These are phyloP conservation scores for Cladosporium sp. DNA, from an alignment of 2,329 filamentous ascomycete genomes.

Conservation along the genomic window DNA sequence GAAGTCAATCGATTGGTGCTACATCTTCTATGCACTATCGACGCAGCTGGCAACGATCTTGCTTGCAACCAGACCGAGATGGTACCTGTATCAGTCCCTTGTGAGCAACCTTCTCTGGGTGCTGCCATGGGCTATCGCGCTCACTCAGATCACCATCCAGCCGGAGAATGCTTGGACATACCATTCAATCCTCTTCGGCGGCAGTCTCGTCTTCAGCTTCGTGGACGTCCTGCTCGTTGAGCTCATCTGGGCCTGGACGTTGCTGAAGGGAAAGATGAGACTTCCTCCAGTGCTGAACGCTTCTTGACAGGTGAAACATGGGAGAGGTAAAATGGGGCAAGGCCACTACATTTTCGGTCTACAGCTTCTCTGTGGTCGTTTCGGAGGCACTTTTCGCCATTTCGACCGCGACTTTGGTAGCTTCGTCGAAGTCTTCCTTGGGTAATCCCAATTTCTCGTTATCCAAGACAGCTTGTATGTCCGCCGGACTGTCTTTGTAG, in stretches of 20 bases:
- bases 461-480: conserved; percentile 36
- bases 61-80: conserved; percentile 62
- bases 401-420: conserved; percentile 23
- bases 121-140: conserved; percentile 69
- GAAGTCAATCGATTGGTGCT: conserved; percentile 58
- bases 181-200: conserved; percentile 66
- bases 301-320: not conserved
- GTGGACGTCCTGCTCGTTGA: conserved; percentile 54
- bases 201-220: conserved; percentile 68
- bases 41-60: conserved; percentile 66
- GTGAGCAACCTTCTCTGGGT: conserved; percentile 68
- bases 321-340: not conserved
- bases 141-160: conserved; percentile 51
- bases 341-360: not conserved
- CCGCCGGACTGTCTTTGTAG: conserved; percentile 31
- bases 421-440: conserved; percentile 28
- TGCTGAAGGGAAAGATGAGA: conserved; percentile 46
- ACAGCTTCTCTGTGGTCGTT: not conserved
- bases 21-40: conserved; percentile 67
- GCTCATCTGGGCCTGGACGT: conserved; percentile 51
- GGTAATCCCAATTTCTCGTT: conserved; percentile 28
- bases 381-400: conserved; percentile 9
- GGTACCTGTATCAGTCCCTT: conserved; percentile 69
- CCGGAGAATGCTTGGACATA: conserved; percentile 64
- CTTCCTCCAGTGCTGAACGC: conserved; percentile 15